Evolutionary conservation across 2,329 filamentous ascomycete species (phyloP).

Genomic region (Emergomyces orientalis): DNA sequence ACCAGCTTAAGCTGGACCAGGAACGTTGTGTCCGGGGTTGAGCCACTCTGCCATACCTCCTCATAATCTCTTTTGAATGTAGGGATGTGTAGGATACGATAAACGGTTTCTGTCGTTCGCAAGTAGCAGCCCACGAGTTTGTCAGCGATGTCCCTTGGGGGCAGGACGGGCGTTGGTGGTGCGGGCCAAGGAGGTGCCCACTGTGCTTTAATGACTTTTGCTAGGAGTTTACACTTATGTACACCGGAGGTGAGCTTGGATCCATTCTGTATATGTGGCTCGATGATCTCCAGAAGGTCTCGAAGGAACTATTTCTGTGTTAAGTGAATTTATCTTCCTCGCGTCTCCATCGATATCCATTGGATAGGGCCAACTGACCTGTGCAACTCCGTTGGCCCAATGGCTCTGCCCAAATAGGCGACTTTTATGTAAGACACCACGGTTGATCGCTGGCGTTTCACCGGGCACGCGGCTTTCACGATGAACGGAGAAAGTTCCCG

Average conservation of each 20-base stretch:
- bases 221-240: conserved; percentile 43
- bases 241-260: conserved; percentile 31
- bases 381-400: conserved; percentile 40
- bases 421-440: conserved; percentile 45
- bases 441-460: conserved; percentile 27
- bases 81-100: conserved; percentile 50
- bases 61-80: conserved; percentile 50
- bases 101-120: conserved; percentile 47
- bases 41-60: conserved; percentile 41
- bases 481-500: conserved; percentile 39
- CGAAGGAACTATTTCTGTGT: conserved; percentile 26
- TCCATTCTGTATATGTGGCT: conserved; percentile 22
- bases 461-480: conserved; percentile 28
- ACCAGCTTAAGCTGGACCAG: conserved; percentile 35
- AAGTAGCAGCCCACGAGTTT: conserved; percentile 47
- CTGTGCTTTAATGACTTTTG: conserved; percentile 40
- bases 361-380: conserved; percentile 33
- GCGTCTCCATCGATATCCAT: conserved; percentile 5
- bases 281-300: conserved; percentile 15
- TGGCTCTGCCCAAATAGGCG: conserved; percentile 46
- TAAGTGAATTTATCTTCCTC: background rate
- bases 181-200: conserved; percentile 12
- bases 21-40: conserved; percentile 38
- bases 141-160: conserved; percentile 39
- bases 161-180: conserved; percentile 36